Evolutionary conservation across 768 basidiomycete species (phyloP).

Genomic region (Tylopilus sp.): DNA sequence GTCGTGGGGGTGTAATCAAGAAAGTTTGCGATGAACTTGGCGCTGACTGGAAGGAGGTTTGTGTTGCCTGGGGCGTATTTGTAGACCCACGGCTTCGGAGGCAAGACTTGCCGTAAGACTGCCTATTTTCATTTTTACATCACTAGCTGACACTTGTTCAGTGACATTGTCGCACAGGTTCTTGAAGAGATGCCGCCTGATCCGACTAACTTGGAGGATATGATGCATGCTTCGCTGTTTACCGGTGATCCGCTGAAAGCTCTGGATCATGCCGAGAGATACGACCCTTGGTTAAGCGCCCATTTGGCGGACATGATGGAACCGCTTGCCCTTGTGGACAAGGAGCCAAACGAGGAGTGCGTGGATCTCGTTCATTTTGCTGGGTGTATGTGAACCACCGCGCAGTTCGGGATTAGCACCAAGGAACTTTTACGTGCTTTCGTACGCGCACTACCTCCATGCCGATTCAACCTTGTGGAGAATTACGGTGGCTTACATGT

Average conservation of each 20-base stretch:
- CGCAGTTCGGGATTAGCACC: slow-evolving; percentile 59
- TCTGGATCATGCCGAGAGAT: slow-evolving; percentile 58
- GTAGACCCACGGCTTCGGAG: slow-evolving; percentile 77
- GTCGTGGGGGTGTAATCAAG: slow-evolving; percentile 67
- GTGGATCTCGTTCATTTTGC: slow-evolving; percentile 17
- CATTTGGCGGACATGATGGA: slow-evolving; percentile 90
- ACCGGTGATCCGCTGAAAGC: slow-evolving; percentile 63
- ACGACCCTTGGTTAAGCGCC: slow-evolving; percentile 86
- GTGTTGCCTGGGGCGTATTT: slow-evolving; percentile 86
- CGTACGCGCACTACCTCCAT: slow-evolving; percentile 81
- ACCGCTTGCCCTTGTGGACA: slow-evolving; percentile 56
- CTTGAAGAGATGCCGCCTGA: slow-evolving; percentile 73
- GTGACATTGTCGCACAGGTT: slow-evolving; percentile 61
- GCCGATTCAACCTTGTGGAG: slow-evolving; percentile 86
- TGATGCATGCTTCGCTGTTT: slow-evolving; percentile 71
- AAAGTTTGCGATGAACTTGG: slow-evolving; percentile 75
- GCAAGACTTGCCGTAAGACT: slow-evolving; percentile 73
- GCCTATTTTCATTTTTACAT: neutral
- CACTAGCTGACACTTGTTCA: slow-evolving; percentile 27
- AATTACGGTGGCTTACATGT: slow-evolving; percentile 86
- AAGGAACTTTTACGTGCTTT: slow-evolving; percentile 75
- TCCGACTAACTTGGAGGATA: slow-evolving; percentile 72
- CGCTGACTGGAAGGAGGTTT: slow-evolving; percentile 88
- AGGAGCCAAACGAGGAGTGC: slow-evolving; percentile 56
- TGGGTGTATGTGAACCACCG: slow-evolving; percentile 2